Base-by-base conservation (phyloP, 371 early-diverging fungal species). In the Capniomyces stellatus region DNA sequence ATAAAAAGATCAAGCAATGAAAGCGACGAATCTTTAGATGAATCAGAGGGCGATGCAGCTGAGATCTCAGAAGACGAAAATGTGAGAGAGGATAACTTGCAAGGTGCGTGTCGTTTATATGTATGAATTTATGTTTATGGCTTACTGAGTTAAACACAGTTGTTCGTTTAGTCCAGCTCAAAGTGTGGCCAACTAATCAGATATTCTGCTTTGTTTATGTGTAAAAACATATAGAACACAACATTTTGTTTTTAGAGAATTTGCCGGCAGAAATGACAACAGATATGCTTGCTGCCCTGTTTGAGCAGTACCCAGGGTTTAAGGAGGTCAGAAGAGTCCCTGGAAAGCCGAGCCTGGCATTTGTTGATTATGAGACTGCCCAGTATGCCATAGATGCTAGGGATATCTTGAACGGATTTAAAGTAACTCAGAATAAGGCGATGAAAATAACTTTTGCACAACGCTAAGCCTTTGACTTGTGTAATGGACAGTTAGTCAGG, bases 341-440 rank as follows among this genome's bases (percentile, higher is more conserved):
- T 12, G 84, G 83, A 43, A 83, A 82, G 59, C 68, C 74, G 52
- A 83, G 78, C 4, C 83, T 93, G 65, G 94, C 92, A 0, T 96
- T 94, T 75, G 91, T 92, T 24, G 96, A 96, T 64, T 96, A 89
- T 64, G 85, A 84, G 49, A 82, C 72, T 27, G 83, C 82, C 30
- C 70, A 71, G 2, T 78, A 87, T 51, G 88, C 93, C 0, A 73
- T 75, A 8, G 75, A 77, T 27, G 92, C 92, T 29, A 80, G 78
- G 61, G 71, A 64, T 18, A 82, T 85, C 21, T 67, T 94, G 48
- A 69, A 86, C 51, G 87, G 83, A 15, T 83, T 87, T 58, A 73
- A 71, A 56, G 66, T 94, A 13, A 71, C 73, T 22, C 74, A 78
- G 19, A 78, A 77, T n/a, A 74, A 83, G 49, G 69, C 74, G 35